These are phyloP conservation scores for Daldinia loculata DNA, from an alignment of 495 filamentous ascomycete genomes.

Conservation along the genomic window DNA sequence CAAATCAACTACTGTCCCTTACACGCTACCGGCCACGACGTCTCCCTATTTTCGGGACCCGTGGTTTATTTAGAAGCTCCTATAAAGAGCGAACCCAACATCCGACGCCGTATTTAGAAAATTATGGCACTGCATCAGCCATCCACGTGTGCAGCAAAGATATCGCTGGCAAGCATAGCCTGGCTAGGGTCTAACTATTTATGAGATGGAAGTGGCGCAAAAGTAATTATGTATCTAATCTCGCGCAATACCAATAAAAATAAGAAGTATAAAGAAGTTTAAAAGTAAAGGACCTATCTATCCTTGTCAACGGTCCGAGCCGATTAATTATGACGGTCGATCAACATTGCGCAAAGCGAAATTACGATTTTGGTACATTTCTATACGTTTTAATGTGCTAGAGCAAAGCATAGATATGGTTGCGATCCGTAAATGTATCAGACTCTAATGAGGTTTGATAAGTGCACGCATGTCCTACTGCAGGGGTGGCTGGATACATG, in stretches of 20 bases:
- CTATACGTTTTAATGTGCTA: background rate
- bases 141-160: slow-evolving; percentile 19
- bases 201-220: background rate
- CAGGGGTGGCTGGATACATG: background rate
- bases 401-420: no score
- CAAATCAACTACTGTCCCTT: background rate
- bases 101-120: slow-evolving; percentile 7
- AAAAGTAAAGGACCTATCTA: background rate
- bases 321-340: background rate
- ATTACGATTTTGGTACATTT: background rate
- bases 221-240: no score
- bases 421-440: no score
- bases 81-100: background rate
- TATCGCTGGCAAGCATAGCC: slow-evolving; percentile 21
- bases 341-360: background rate
- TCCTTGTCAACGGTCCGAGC: background rate
- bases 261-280: background rate
- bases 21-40: background rate
- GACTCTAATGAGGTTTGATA: background rate
- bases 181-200: background rate
- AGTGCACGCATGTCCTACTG: background rate
- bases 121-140: slow-evolving; percentile 1
- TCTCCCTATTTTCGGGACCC: background rate
- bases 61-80: slow-evolving; percentile 4
- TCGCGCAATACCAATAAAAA: background rate